Conservation (phyloP, 805 yeast genomes). For the Yarrowia sp. region DNA sequence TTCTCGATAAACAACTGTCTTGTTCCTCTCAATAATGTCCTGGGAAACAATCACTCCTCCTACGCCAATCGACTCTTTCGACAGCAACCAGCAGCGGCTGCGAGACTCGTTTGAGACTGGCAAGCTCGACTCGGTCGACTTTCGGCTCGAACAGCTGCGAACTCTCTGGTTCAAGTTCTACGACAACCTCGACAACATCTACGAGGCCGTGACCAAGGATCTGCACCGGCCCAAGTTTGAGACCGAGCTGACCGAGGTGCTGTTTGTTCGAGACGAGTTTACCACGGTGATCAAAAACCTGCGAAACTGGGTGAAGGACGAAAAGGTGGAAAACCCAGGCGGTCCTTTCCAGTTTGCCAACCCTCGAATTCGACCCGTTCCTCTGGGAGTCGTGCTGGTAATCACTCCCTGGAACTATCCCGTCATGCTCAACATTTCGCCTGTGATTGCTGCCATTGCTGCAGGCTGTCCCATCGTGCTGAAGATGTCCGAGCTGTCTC, state of each 20-base stretch:
- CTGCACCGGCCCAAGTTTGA: conserved; percentile 64
- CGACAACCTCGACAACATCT: conserved; percentile 54
- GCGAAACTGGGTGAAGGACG: conserved; percentile 58
- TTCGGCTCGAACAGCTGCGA: conserved; percentile 60
- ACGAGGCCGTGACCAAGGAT: conserved; percentile 60
- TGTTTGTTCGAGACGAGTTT: conserved; percentile 52
- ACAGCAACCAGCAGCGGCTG: not conserved
- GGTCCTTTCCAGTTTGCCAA: conserved; percentile 29
- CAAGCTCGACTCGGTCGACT: conserved; percentile 50
- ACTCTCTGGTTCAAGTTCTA: conserved; percentile 60
- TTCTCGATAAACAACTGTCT: no score
- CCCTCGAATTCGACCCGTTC: conserved; percentile 36
- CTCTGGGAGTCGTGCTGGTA: conserved; percentile 62
- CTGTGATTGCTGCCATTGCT: conserved; percentile 74
- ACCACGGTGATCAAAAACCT: conserved; percentile 56
- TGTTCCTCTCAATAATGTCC: not conserved
- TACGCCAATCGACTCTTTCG: not conserved
- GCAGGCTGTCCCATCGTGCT: conserved; percentile 75
- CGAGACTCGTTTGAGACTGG: conserved; percentile 44
- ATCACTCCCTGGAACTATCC: conserved; percentile 83
- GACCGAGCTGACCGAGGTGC: conserved; percentile 56
- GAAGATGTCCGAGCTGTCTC: conserved; percentile 71
- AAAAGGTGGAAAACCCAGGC: conserved; percentile 29
- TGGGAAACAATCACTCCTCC: conserved; percentile 21
- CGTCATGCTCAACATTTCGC: conserved; percentile 54